phyloP scores from a whole-genome alignment of 768 basidiomycete genomes.

The Leccinellum luteum region DNA sequence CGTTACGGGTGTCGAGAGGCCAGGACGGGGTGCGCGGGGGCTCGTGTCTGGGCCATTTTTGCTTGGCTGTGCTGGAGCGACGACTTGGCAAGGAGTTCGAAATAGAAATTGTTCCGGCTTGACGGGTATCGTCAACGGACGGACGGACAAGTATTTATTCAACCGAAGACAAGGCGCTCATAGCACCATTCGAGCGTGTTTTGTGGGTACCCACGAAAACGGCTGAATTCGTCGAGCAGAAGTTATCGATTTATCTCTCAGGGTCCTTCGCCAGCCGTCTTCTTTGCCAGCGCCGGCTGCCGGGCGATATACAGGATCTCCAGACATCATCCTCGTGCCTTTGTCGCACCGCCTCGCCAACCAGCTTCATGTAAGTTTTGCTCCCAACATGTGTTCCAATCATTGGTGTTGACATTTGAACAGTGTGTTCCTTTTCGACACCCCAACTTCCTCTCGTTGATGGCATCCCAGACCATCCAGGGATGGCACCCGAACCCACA shows the following conservation, averaged over 20 bases:
- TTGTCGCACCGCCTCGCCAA: not conserved
- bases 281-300: not conserved
- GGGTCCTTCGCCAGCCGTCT: not conserved
- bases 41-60: slow-evolving; percentile 4
- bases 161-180: not conserved
- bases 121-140: slow-evolving; percentile 18
- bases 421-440: not conserved
- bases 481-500: slow-evolving; percentile 36
- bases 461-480: slow-evolving; percentile 25
- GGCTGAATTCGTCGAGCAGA: not conserved
- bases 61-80: slow-evolving; percentile 17
- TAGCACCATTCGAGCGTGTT: not conserved
- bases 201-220: not conserved
- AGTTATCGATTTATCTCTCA: slow-evolving; percentile 1
- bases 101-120: slow-evolving; percentile 11
- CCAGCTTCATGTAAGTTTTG: slow-evolving; percentile 1
- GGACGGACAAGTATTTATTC: slow-evolving; percentile 13
- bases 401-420: slow-evolving; percentile 11
- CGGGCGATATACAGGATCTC: not conserved
- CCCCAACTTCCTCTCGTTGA: not conserved
- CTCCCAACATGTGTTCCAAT: not conserved
- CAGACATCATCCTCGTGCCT: not conserved
- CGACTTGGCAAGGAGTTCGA: not conserved
- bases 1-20: not conserved
- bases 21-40: slow-evolving; percentile 21